Base-by-base conservation (phyloP, 345 rosid genomes). In the Lumnitzera littorea region DNA sequence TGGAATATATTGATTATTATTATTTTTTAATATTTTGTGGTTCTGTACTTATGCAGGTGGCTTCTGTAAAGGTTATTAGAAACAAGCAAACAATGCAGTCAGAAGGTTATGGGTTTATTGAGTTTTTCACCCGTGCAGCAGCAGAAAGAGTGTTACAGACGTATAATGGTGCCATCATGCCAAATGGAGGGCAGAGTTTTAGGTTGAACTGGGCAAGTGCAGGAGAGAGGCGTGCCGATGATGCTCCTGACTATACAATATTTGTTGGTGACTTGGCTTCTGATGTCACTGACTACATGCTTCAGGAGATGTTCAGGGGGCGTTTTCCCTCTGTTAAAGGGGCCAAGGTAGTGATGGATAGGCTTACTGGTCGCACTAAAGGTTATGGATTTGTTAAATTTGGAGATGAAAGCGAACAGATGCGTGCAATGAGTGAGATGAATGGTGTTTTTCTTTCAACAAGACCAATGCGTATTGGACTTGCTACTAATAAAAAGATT, bases 191-290 rank as follows among this genome's bases (percentile, higher is more conserved):
- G 63, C 88, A 76, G 72, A 79, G 72, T 62, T 92, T 87, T 67
- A 82, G 96, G 70, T 62, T 91, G 68, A 91, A 91, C 66, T 89
- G 98, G 98, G 94, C 96, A 54, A 67, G 96, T 67, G 78, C 89
- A 12, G 94, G 94, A 15, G 98, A 89, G 61, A 88, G 76, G 70
- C 90, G 87, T 1, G 49, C 49, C 0, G 96, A 87, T 16, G 96
- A 91, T 57, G 63, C 85, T 43, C 88, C 90, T 15, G 97, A 89
- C 15, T 70, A 63, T 67, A 84, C 96, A 3, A 79, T 92, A 63
- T 92, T 92, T 64, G 96, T 92, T 11, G 98, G 98, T 61, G 98
- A 92, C 63, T 70, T 92, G 67, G 96, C 97, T 23, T 84, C 98
- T 62, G 98, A 92, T 73, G 98, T 92, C 66, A 85, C 96, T 0